Conservation (phyloP, 768 basidiomycete species). For the Naganishia onofrii region DNA sequence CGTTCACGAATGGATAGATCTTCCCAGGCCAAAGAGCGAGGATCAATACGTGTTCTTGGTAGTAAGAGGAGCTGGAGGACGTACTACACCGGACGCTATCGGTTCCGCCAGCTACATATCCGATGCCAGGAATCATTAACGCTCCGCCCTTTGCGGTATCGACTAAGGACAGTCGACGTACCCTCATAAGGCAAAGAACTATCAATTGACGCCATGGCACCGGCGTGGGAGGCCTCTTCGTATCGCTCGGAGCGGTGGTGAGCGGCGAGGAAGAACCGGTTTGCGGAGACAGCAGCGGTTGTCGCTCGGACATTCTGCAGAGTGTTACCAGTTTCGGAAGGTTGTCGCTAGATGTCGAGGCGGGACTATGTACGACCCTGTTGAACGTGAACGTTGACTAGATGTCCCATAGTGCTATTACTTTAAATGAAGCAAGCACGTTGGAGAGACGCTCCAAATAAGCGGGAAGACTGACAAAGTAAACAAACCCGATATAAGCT, state of each 20-base stretch:
- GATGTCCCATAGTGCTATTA: too few relatives aligned
- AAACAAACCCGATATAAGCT: too few relatives aligned
- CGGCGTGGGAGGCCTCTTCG: slow-evolving; percentile 9
- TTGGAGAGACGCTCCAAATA: too few relatives aligned
- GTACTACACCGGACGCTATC: slow-evolving; percentile 18
- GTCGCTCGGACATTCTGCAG: too few relatives aligned
- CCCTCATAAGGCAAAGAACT: slow-evolving; percentile 19
- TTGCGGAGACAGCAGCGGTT: too few relatives aligned
- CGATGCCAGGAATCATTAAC: background rate
- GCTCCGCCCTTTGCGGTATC: background rate
- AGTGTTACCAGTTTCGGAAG: too few relatives aligned
- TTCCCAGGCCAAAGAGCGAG: background rate
- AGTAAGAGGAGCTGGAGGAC: background rate
- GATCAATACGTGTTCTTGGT: background rate
- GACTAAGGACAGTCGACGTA: background rate
- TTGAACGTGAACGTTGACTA: too few relatives aligned
- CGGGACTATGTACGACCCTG: too few relatives aligned
- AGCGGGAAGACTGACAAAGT: too few relatives aligned
- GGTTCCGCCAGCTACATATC: slow-evolving; percentile 27
- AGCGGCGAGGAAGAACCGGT: too few relatives aligned
- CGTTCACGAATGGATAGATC: slow-evolving; percentile 11
- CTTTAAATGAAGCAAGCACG: too few relatives aligned
- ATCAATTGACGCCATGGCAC: slow-evolving; percentile 23
- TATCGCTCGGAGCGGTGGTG: background rate
- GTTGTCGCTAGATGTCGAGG: too few relatives aligned